Base-by-base conservation (phyloP, 1,284 basidiomycete species). In the Ceraceosorus guamensis region DNA sequence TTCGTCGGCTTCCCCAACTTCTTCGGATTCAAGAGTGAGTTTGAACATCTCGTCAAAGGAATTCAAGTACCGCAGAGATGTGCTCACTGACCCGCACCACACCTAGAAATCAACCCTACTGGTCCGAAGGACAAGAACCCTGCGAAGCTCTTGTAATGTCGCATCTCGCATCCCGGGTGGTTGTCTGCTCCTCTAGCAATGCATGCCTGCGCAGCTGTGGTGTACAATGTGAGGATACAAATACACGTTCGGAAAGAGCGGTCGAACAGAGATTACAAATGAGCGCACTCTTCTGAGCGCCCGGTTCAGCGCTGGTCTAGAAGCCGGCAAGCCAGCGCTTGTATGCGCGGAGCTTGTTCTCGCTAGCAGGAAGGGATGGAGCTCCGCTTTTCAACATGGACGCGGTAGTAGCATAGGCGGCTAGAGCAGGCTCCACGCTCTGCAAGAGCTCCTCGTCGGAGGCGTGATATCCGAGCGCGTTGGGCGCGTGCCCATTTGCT, bases 321-420 rank as follows among this genome's bases (percentile, higher is more conserved):
- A 24, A 24, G 24, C 55, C 55, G 46, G 48, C 30, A 37, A 67
- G 56, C 67, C 67, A 69, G 3, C 52, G 59, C 37, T 52, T 52
- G 50, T 65, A 69, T 0, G 66, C 66, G 14, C 66, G 48, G 6
- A 62, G 34, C 45, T 67, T 67, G 10, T 60, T 59, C 33, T 69
- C 67, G 30, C 46, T 57, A 6, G 46, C 18, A 13, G 46, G 5
- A 11, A 51, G 24, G 13, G 43, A 47, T 1, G 41, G 3, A 4
- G 53, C 47, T 14, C 11, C 31, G 33, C 44, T 34, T 0, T 52
- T 53, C 43, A 64, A 45, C 34, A 58, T 60, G 16, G 46, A 16
- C 59, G 24, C 52, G 0, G 59, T 49, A 48, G 59, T 61, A 5
- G 59, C 62, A 51, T 66, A 61, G 1, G 48, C 35, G 3, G 59